Conservation (phyloP, 176 grass and related monocot genomes). For the sorghum (Sorghum bicolor) region Sorghum_bicolor_NCBIv3 NC_012872.2:7132501-7133000, state of each 20-base stretch:
- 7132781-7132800: conserved; percentile 74
- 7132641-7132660: not conserved
- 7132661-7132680: conserved; percentile 46
- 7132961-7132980: conserved; percentile 75
- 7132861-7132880: conserved; percentile 78
- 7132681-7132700: conserved; percentile 33
- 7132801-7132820: conserved; percentile 78
- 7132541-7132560: conserved; percentile 81
- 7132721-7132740: conserved; percentile 9
- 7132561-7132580: conserved; percentile 36
- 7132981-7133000: conserved; percentile 42
- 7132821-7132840: conserved; percentile 92
- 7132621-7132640: not conserved
- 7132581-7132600: conserved; percentile 9
- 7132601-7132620: not conserved
- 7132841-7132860: conserved; percentile 58
- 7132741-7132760: conserved; percentile 71
- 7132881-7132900: not conserved
- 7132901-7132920: conserved; percentile 30
- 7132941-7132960: conserved; percentile 83
- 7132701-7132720: conserved; percentile 70
- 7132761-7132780: conserved; percentile 81
- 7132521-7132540: conserved; percentile 66
- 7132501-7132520: conserved; percentile 58
- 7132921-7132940: conserved; percentile 83